Conservation (phyloP, 1,284 basidiomycete species). For the Papiliotrema laurentii region DNA sequence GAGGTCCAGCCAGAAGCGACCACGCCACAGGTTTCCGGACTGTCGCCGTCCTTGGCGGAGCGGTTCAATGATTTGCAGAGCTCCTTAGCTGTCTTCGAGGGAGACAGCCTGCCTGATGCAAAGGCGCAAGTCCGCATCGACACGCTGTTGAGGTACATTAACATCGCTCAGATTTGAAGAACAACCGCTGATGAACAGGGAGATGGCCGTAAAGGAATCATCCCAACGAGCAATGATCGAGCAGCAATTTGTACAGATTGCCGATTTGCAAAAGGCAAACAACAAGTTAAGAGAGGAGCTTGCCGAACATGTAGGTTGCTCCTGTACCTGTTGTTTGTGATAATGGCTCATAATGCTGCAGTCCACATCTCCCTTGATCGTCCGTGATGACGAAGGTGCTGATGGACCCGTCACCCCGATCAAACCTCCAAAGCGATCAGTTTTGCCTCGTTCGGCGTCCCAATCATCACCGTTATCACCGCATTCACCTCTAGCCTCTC, state of each 20-base stretch:
- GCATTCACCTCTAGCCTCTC: not conserved
- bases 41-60: slow-evolving; percentile 1
- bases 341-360: too few species aligned
- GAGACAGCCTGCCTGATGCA: not conserved
- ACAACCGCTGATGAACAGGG: slow-evolving; percentile 4
- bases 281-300: slow-evolving; percentile 23
- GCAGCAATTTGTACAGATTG: slow-evolving; percentile 35
- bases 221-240: slow-evolving; percentile 30
- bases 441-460: too few species aligned
- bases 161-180: slow-evolving; percentile 9
- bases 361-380: too few species aligned
- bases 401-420: not conserved
- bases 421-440: slow-evolving; percentile 1
- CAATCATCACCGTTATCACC: slow-evolving; percentile 1
- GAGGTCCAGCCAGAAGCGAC: too few species aligned
- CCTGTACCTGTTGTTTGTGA: not conserved
- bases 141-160: slow-evolving; percentile 11
- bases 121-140: slow-evolving; percentile 6
- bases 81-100: not conserved
- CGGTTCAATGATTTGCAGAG: slow-evolving; percentile 2
- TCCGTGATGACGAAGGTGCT: too few species aligned
- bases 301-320: slow-evolving; percentile 11
- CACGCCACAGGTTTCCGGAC: too few species aligned
- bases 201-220: slow-evolving; percentile 31
- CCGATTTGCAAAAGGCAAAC: slow-evolving; percentile 18